Base-by-base conservation (phyloP, 1,139 yeast species). In the Suhomyces atakaporum region DNA sequence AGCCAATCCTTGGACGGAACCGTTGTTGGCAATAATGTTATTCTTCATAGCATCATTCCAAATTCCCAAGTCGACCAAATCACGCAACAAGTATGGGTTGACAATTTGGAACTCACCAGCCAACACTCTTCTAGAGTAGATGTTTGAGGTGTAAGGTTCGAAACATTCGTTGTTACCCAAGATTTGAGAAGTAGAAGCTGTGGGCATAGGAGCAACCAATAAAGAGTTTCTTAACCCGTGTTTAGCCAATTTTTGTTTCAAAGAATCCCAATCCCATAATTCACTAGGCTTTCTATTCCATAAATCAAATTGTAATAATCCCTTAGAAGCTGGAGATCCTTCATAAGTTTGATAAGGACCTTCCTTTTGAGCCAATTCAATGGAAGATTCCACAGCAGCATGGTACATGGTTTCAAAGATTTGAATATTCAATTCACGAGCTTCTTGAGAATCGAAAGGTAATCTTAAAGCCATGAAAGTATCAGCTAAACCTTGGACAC, bases 131-230 rank as follows among this genome's bases (percentile, higher is more conserved):
- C 96, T 80, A 33, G 88, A 79, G 66, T 86, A 87, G 54, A 87
- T 82, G 65, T 87, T 87, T 29, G 95, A 85, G 20, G 96, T 87
- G 62, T 81, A 82, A 16, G 96, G 96, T 63, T 87, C 96, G 62
- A 87, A 87, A 60, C 96, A 87, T 62, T 87, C 96, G 55, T 84
- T 88, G 69, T 78, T 83, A 28, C 96, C 96, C 46, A 87, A 71
- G 43, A 87, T 87, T 65, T 87, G 95, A 12, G 96, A 88, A 2
- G 96, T 87, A 3, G 95, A 86, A 2, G 96, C 96, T 20, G 96
- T 87, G 29, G 96, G 96, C 96, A 87, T 87, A 31, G 95, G 95
- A 3, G 95, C 96, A 38, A 86, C 86, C 38, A 88, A 69, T 51
- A 87, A 66, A 11, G 96, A 87, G 72, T 87, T 87, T 55, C 96